Percentiles rank a stretch among this genome's conserved stretches.
These are phyloP conservation scores for Carex arenaria DNA, from an alignment of 202 grass and related monocot genomes.

Conservation along the genomic window DNA sequence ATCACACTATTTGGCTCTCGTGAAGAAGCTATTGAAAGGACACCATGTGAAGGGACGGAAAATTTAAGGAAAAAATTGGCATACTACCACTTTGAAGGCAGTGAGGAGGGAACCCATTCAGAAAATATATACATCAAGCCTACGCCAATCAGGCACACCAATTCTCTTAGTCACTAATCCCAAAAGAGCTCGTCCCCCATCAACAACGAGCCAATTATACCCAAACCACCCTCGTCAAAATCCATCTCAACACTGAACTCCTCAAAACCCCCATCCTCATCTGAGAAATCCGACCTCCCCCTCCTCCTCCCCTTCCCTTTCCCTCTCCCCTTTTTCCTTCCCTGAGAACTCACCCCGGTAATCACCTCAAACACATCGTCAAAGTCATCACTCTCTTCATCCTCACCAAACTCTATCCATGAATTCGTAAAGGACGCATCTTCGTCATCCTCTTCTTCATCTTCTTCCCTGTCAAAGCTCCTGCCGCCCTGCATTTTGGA, in stretches of 20 bases:
- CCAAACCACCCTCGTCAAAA: constrained; percentile 1
- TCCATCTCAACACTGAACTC: constrained; percentile 20
- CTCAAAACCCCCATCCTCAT: constrained; percentile 11
- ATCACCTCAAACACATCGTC: constrained; percentile 17
- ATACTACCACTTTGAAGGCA: not conserved
- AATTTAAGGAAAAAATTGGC: not conserved
- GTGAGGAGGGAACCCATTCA: not conserved
- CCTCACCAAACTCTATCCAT: constrained; percentile 27
- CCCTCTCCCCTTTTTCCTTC: not conserved
- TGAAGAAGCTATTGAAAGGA: not conserved
- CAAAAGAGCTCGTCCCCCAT: constrained; percentile 4
- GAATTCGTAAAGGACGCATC: constrained; percentile 29
- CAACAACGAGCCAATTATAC: not conserved
- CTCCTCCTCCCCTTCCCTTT: not conserved
- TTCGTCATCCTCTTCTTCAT: constrained; percentile 21
- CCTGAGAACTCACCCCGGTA: not conserved
- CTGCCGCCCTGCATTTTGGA: constrained; percentile 14
- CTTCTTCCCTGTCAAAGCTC: constrained; percentile 3
- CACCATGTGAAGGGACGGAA: not conserved
- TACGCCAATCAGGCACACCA: not conserved
- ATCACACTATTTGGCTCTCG: not conserved
- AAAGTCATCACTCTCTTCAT: constrained; percentile 33
- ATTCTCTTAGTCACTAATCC: constrained; percentile 9
- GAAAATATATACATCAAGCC: not conserved
- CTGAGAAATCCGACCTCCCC: not conserved